Percentiles rank a stretch among this genome's conserved stretches.
Evolutionary conservation across 2,329 filamentous ascomycete genomes (phyloP).

Genomic region (Coccinonectria pachysandricola): DNA sequence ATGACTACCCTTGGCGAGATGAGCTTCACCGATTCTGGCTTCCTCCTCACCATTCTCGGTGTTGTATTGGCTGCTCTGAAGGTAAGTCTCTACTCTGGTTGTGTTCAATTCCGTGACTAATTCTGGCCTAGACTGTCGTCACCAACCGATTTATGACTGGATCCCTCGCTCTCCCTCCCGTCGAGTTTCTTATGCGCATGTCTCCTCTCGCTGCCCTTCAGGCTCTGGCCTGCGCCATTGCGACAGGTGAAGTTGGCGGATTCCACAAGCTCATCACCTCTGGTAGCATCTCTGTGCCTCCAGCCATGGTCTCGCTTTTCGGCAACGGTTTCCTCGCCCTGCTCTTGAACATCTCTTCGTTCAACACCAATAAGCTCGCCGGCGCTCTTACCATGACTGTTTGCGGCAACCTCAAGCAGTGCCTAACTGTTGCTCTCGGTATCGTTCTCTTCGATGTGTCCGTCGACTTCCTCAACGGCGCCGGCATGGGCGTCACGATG

Average conservation of each 20-base stretch:
- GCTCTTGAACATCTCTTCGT: conserved; percentile 45
- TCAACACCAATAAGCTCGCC: conserved; percentile 47
- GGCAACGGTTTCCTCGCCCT: conserved; percentile 46
- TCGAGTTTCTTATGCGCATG: conserved; percentile 54
- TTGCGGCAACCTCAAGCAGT: conserved; percentile 49
- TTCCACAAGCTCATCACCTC: conserved; percentile 28
- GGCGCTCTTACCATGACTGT: conserved; percentile 51
- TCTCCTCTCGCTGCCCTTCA: conserved; percentile 49
- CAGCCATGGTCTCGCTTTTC: conserved; percentile 31
- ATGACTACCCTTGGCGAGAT: conserved; percentile 53
- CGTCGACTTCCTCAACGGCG: conserved; percentile 42
- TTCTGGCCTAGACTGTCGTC: conserved; percentile 41
- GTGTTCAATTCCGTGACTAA: no score
- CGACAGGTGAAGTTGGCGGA: conserved; percentile 40
- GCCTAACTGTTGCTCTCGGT: conserved; percentile 43
- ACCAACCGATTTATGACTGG: conserved; percentile 57
- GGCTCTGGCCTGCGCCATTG: conserved; percentile 39
- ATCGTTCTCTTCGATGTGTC: conserved; percentile 42
- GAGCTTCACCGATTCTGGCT: conserved; percentile 48
- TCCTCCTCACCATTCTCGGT: conserved; percentile 43
- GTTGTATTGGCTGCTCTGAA: conserved; percentile 46
- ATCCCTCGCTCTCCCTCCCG: conserved; percentile 42
- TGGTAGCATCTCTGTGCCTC: conserved; percentile 24
- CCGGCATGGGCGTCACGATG: conserved; percentile 45
- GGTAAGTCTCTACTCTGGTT: conserved; percentile 24